phyloP scores from a whole-genome alignment of 768 basidiomycete genomes.

The Xerocomellus chrysenteron region DNA sequence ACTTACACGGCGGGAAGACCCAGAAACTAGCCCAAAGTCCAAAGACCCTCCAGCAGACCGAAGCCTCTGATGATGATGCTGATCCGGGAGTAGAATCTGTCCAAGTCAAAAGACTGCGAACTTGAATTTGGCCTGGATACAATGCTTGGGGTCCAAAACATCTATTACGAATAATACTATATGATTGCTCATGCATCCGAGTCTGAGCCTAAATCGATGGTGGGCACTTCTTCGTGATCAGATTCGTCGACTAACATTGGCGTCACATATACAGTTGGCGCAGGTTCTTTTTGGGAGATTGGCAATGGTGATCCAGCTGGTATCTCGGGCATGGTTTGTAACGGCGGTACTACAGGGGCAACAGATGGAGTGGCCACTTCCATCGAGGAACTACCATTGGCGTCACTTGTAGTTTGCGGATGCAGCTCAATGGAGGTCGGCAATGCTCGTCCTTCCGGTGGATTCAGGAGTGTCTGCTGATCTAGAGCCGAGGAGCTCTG shows the following conservation, averaged over 20 bases:
- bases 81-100: not conserved
- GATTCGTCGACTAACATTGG: slow-evolving; percentile 37
- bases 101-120: slow-evolving; percentile 17
- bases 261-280: not conserved
- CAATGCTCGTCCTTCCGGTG: not conserved
- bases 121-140: not conserved
- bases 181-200: slow-evolving; percentile 47
- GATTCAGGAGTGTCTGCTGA: not conserved
- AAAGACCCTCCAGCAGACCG: slow-evolving; percentile 1
- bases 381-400: not conserved
- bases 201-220: slow-evolving; percentile 77
- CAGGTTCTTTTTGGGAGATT: slow-evolving; percentile 5
- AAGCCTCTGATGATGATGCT: slow-evolving; percentile 40
- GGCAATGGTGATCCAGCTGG: not conserved
- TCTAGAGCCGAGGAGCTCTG: not conserved
- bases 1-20: slow-evolving; percentile 9
- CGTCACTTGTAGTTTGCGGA: not conserved
- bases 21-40: slow-evolving; percentile 26
- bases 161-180: not conserved
- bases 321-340: not conserved
- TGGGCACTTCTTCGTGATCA: slow-evolving; percentile 75
- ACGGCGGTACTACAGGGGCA: not conserved
- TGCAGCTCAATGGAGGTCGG: not conserved
- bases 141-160: not conserved
- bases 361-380: not conserved